phyloP scores from a whole-genome alignment of 1,284 basidiomycete species.

The Boletellus sp. region DNA sequence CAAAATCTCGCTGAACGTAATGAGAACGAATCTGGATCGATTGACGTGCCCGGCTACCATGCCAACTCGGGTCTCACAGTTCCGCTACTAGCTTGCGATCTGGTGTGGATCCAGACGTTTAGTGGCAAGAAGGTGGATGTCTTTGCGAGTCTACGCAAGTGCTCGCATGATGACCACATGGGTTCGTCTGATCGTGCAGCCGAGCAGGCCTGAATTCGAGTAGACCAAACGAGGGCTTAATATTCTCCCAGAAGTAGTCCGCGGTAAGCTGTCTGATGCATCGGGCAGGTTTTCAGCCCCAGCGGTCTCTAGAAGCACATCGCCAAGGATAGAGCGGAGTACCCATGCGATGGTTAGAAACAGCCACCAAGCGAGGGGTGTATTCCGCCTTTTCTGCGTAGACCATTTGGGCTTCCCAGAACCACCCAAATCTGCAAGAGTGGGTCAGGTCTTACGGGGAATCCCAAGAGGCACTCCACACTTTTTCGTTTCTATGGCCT shows the following conservation, averaged over 20 bases:
- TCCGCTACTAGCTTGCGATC: conserved; percentile 50
- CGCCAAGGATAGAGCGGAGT: conserved; percentile 49
- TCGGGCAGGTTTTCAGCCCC: conserved; percentile 54
- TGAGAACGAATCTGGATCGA: conserved; percentile 51
- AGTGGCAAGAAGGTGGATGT: conserved; percentile 48
- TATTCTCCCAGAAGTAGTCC: conserved; percentile 75
- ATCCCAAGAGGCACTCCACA: conserved; percentile 43
- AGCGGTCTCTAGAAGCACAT: conserved; percentile 50
- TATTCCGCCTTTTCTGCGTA: conserved; percentile 62
- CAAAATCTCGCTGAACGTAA: conserved; percentile 76
- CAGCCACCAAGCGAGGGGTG: not conserved
- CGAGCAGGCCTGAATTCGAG: not conserved
- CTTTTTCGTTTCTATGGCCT: conserved; percentile 93
- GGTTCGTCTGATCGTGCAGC: conserved; percentile 45
- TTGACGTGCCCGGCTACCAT: not conserved
- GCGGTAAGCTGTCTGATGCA: conserved; percentile 49
- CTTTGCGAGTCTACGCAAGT: conserved; percentile 47
- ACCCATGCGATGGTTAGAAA: conserved; percentile 15
- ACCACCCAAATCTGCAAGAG: conserved; percentile 79
- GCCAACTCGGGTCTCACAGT: not conserved
- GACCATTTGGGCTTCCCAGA: conserved; percentile 66
- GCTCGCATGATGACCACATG: conserved; percentile 57
- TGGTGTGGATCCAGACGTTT: conserved; percentile 77
- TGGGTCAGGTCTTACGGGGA: too few relatives aligned
- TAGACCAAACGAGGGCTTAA: conserved; percentile 53